Evolutionary conservation across 1,139 yeast species (phyloP).

Genomic region (Candida labiduridarum): DNA sequence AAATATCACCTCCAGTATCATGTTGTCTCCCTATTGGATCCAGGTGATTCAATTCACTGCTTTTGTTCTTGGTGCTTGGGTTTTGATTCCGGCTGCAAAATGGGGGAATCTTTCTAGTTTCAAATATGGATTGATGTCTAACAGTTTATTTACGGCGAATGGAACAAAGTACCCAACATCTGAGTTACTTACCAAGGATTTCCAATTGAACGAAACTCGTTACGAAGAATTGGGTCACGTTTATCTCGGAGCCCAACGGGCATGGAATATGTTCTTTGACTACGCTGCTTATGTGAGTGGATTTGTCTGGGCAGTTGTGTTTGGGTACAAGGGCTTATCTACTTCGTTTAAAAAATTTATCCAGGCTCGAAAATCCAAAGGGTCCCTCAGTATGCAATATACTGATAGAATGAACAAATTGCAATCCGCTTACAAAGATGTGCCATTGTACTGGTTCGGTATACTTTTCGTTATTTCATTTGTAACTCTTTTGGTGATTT

Average conservation of each 20-base stretch:
- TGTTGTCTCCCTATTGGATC: constrained; percentile 51
- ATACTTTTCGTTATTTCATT: constrained; percentile 38
- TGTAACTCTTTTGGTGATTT: constrained; percentile 33
- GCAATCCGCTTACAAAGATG: constrained; percentile 39
- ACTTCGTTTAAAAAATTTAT: constrained; percentile 18
- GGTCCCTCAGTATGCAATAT: constrained; percentile 18
- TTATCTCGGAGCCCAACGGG: constrained; percentile 46
- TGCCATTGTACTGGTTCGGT: constrained; percentile 47
- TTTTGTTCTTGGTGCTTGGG: constrained; percentile 44
- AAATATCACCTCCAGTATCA: constrained; percentile 44
- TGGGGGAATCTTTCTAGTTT: constrained; percentile 31
- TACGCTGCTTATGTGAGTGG: constrained; percentile 55
- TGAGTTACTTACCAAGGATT: constrained; percentile 34
- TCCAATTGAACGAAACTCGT: constrained; percentile 40
- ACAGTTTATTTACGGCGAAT: constrained; percentile 32
- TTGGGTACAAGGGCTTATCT: constrained; percentile 30
- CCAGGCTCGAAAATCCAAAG: constrained; percentile 11
- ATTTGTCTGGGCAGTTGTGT: constrained; percentile 47
- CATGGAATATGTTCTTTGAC: constrained; percentile 55
- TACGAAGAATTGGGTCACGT: constrained; percentile 42
- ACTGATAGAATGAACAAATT: constrained; percentile 46
- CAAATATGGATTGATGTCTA: constrained; percentile 44
- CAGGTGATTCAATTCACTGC: constrained; percentile 46
- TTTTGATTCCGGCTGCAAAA: constrained; percentile 42
- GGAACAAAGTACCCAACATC: constrained; percentile 43